Conservation (phyloP, 176 grass and related monocot species). For the Paspalum notatum region DNA sequence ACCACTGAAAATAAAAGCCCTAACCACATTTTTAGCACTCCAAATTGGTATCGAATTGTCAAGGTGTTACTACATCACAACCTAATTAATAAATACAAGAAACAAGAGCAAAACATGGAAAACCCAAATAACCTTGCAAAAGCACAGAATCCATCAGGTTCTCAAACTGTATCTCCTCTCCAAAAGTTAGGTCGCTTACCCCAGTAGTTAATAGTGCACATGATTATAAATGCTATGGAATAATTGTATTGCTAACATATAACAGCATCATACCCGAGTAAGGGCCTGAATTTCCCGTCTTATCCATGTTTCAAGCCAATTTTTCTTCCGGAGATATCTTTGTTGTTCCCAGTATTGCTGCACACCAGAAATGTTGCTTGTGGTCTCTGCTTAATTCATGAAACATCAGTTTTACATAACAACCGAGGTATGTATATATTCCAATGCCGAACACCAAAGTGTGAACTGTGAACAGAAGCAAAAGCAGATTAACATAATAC, state of each 20-base stretch:
- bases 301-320: slow-evolving; percentile 58
- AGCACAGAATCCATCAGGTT: not conserved
- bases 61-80: not conserved
- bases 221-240: not conserved
- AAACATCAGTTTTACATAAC: slow-evolving; percentile 18
- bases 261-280: slow-evolving; percentile 32
- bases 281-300: slow-evolving; percentile 63
- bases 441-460: not conserved
- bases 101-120: slow-evolving; percentile 3
- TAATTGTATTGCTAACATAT: not conserved
- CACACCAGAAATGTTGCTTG: slow-evolving; percentile 16
- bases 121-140: not conserved
- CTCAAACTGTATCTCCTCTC: not conserved
- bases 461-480: not conserved
- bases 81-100: not conserved
- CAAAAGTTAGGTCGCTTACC: not conserved
- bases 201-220: not conserved
- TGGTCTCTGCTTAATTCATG: slow-evolving; percentile 33
- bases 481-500: slow-evolving; percentile 14
- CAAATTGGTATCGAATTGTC: not conserved
- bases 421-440: not conserved
- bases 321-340: slow-evolving; percentile 46
- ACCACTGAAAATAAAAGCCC: not conserved
- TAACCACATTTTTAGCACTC: not conserved
- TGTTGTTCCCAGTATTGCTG: slow-evolving; percentile 56